Evolutionary conservation across 345 rosid species (phyloP).

Genomic region (Citropsis articulata): DNA sequence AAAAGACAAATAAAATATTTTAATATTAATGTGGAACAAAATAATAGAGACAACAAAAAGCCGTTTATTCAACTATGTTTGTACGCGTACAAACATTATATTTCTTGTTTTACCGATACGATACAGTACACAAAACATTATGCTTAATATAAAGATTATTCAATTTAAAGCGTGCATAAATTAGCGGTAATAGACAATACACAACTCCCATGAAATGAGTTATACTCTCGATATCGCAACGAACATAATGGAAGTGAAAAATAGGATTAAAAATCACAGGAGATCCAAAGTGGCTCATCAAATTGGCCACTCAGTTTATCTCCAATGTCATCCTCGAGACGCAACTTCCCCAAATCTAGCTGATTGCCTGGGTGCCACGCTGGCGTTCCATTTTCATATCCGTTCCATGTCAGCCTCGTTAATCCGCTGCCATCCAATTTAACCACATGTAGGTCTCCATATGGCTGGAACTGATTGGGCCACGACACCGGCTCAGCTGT

Average conservation of each 20-base stretch:
- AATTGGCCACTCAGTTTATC: constrained; percentile 55
- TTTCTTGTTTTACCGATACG: too few species aligned
- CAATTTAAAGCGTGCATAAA: not conserved
- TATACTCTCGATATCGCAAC: not conserved
- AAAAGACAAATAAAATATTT: too few species aligned
- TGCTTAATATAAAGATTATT: not conserved
- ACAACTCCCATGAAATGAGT: not conserved
- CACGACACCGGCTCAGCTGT: constrained; percentile 73
- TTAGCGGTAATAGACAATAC: too few species aligned
- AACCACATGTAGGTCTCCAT: constrained; percentile 62
- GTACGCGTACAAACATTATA: too few species aligned
- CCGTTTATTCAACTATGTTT: too few species aligned
- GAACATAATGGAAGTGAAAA: not conserved
- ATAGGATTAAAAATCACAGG: constrained; percentile 38
- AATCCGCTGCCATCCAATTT: constrained; percentile 65
- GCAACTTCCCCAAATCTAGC: constrained; percentile 27
- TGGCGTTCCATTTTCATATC: constrained; percentile 83
- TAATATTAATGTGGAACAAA: too few species aligned
- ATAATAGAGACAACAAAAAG: too few species aligned
- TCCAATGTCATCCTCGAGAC: constrained; percentile 31
- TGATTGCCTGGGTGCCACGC: constrained; percentile 50
- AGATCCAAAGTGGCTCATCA: constrained; percentile 71
- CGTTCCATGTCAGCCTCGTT: constrained; percentile 82
- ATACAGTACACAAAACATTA: too few species aligned
- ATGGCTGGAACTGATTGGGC: constrained; percentile 89